Conservation (phyloP, 2,329 filamentous ascomycete genomes). For the Teratosphaeria zuluensis region DNA sequence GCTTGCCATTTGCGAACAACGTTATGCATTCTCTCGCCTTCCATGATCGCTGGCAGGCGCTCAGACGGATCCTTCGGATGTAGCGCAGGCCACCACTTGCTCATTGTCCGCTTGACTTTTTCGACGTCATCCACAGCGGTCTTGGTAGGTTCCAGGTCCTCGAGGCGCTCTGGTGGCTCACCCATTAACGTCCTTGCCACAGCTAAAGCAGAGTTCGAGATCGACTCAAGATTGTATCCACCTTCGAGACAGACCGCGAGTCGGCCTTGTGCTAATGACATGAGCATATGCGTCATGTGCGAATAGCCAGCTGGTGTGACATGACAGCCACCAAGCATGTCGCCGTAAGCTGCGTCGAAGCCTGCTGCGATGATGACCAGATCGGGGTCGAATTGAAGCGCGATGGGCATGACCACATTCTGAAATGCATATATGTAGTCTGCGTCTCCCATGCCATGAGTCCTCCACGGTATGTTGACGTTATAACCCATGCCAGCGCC, state of each 20-base stretch:
- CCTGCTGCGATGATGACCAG: slow-evolving; percentile 91
- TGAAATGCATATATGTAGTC: slow-evolving; percentile 97
- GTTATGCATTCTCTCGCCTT: slow-evolving; percentile 62
- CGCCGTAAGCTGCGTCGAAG: slow-evolving; percentile 90
- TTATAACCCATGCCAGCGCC: slow-evolving; percentile 52
- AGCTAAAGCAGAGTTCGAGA: slow-evolving; percentile 82
- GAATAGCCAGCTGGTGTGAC: slow-evolving; percentile 87
- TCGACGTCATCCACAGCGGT: slow-evolving; percentile 48
- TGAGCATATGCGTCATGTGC: slow-evolving; percentile 99
- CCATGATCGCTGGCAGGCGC: slow-evolving; percentile 18
- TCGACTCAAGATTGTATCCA: slow-evolving; percentile 87
- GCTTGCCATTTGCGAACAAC: slow-evolving; percentile 70
- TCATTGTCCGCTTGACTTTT: slow-evolving; percentile 49
- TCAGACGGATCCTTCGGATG: slow-evolving; percentile 49
- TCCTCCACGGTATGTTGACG: slow-evolving; percentile 60
- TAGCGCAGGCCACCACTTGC: slow-evolving; percentile 78
- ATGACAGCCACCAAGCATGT: slow-evolving; percentile 85
- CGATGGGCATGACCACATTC: slow-evolving; percentile 91
- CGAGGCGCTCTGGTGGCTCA: slow-evolving; percentile 64
- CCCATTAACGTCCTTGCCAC: slow-evolving; percentile 93
- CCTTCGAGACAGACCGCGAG: slow-evolving; percentile 89
- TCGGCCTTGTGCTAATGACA: slow-evolving; percentile 84
- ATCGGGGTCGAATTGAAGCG: slow-evolving; percentile 85
- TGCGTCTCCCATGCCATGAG: slow-evolving; percentile 77
- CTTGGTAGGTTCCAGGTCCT: slow-evolving; percentile 37